Base-by-base conservation (phyloP, 2,329 filamentous ascomycete species). In the Sporothrix luriei region DNA sequence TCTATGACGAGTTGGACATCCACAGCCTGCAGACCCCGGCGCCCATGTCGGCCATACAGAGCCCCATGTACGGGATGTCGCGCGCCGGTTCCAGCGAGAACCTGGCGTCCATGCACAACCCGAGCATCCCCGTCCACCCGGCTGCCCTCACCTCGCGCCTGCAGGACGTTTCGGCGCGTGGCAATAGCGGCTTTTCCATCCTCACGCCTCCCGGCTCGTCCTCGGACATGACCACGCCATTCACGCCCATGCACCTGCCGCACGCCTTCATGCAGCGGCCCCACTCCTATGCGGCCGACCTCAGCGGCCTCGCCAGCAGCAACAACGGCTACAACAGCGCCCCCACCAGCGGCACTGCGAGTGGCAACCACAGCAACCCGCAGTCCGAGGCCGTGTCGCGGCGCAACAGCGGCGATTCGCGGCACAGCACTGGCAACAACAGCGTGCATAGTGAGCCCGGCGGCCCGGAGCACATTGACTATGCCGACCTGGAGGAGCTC, bases 1-100 rank as follows among this genome's bases (percentile, higher is more conserved):
- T 98, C 1, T 99, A 97, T 80, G 92, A 93, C 74, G 92, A 94
- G 72, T 86, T 97, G 70, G 92, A 97, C 75, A 85, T 88, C 10
- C 88, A 85, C 68, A 92, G 92, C n/a, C 91, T 94, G 77, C 90
- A 93, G 79, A 94, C 91, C 0, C 91, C 92, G 0, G 88, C 85
- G 1, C 82, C 87, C 48, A 86, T 83, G 81, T 90, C 91, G 68
- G 89, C 90, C n/a, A 85, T 92, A 70, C 93, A 87, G 77, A 97
- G 93, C 48, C 95, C 95, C 0, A 90, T 93, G 74, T 89, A 88
- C 75, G 85, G 83, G 9, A 86, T 88, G 66, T 90, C 91, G 68
- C 88, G 93, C 69, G 87, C 90, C 61, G 90, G 91, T 6, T 98
- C 94, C 0, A 82, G 85, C 11, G 95, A 98, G 75, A 94, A 97